Evolutionary conservation across 192 early-diverging fungal species (phyloP), one percentile per base, ranked within the genome.

Genomic region (Phycomyces blakesleeanus): DNA sequence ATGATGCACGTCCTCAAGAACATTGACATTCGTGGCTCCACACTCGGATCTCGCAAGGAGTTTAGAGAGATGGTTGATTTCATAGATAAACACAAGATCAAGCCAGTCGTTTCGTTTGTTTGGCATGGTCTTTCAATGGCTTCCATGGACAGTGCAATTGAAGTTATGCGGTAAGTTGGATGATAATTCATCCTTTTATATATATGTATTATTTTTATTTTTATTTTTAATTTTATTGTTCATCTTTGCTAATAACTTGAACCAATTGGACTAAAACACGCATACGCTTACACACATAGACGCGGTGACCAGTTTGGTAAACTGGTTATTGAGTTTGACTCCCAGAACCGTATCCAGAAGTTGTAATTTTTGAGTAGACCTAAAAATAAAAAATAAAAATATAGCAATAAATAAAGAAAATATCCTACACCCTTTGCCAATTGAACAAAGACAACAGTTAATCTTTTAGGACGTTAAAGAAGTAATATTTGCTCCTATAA

Each of bases 31-130:
- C 57, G 70, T 16, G 88, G 88, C 41, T 73, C 76, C 27, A 85
- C 83, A 11, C 87, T 90, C 83, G 89, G 89, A 41, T 83, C 72
- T 15, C 76, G 82, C 16, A 51, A 42, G 0, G 88, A 90, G 57
- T 90, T 89, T 51, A 42, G 71, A 21, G 72, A 79, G 20, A 85
- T 88, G 84, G 58, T 87, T 7, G 71, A 70, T 6, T 88, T 89
- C 66, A 81, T 91, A 3, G 57, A 65, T 20, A 51, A 76, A 59
- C 55, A 85, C 34, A 78, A 82, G 62, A 71, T 90, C 50, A 61
- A 60, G 18, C 89, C 88, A 14, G 77, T 87, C 2, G 79, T 86
- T 11, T 74, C 74, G 22, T 64, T 69, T 18, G 72, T 85, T 18
- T 86, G 78, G 78, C 64, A 77, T 2, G 85, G 85, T 10, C 80